Conservation (phyloP, 805 yeast genomes). For the Candida ulmi region DNA sequence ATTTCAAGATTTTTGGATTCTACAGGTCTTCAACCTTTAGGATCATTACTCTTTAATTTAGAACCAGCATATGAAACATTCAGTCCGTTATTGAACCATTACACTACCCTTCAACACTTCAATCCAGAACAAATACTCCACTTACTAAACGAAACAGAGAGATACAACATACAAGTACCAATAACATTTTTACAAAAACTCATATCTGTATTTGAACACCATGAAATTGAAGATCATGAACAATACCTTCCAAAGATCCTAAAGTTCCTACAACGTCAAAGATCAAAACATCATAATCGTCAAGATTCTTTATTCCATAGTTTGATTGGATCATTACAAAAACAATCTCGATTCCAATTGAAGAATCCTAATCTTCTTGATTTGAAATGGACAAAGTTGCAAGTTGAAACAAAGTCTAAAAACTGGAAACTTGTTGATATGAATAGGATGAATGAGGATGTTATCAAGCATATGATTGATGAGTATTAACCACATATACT, state of each 20-base stretch:
- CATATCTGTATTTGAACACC: neutral
- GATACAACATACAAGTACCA: conserved; percentile 1
- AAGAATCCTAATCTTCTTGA: neutral
- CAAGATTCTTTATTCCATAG: neutral
- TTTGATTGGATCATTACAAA: neutral
- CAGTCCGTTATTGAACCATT: conserved; percentile 10
- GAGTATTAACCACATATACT: neutral
- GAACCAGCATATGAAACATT: conserved; percentile 13
- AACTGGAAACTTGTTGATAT: conserved; percentile 1
- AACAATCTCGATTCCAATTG: neutral
- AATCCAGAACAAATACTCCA: conserved; percentile 3
- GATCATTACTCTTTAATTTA: conserved; percentile 4
- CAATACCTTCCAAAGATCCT: neutral
- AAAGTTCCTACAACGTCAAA: neutral
- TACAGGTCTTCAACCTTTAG: conserved; percentile 1
- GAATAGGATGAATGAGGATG: neutral
- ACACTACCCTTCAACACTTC: conserved; percentile 1
- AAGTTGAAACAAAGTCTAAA: neutral
- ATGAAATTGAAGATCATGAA: neutral
- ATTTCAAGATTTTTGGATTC: conserved; percentile 9
- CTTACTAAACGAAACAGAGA: conserved; percentile 2
- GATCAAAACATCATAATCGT: neutral
- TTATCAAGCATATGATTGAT: neutral
- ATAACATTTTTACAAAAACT: neutral
- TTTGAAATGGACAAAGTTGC: conserved; percentile 1